These are phyloP conservation scores for Helichrysum umbraculigerum DNA, from an alignment of 129 eudicot species.

Conservation along the genomic window DNA sequence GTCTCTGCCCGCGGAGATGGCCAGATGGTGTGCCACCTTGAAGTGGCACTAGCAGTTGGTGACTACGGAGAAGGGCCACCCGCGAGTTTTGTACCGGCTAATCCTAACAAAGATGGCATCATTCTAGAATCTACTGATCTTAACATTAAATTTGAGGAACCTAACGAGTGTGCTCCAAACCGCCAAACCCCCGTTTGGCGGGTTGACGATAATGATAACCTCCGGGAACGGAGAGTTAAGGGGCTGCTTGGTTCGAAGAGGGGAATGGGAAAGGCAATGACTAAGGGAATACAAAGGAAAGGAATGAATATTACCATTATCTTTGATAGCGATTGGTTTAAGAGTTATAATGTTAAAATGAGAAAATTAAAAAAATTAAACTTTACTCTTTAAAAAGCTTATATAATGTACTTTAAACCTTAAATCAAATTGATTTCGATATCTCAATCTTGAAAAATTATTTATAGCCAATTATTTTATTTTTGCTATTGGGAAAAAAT, in stretches of 20 bases:
- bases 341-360: too few relatives aligned
- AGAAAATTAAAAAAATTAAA: too few relatives aligned
- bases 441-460: too few relatives aligned
- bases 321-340: too few relatives aligned
- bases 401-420: too few relatives aligned
- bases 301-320: too few relatives aligned
- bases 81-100: slow-evolving; percentile 32
- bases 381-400: too few relatives aligned
- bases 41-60: slow-evolving; percentile 39
- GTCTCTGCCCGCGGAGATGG: slow-evolving; percentile 10
- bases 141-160: slow-evolving; percentile 33
- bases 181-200: slow-evolving; percentile 35
- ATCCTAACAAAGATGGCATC: slow-evolving; percentile 33
- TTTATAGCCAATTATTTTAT: too few relatives aligned
- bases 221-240: slow-evolving; percentile 22
- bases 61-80: slow-evolving; percentile 36
- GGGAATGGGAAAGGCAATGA: too few relatives aligned
- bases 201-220: slow-evolving; percentile 11
- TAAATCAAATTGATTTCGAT: too few relatives aligned
- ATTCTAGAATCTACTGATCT: slow-evolving; percentile 43
- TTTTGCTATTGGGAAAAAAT: too few relatives aligned
- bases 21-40: slow-evolving; percentile 34
- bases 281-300: too few relatives aligned
- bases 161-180: neutral
- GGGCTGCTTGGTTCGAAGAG: slow-evolving; percentile 13